phyloP scores from a whole-genome alignment of 805 yeast genomes.

The Starmera dryadoides region DNA sequence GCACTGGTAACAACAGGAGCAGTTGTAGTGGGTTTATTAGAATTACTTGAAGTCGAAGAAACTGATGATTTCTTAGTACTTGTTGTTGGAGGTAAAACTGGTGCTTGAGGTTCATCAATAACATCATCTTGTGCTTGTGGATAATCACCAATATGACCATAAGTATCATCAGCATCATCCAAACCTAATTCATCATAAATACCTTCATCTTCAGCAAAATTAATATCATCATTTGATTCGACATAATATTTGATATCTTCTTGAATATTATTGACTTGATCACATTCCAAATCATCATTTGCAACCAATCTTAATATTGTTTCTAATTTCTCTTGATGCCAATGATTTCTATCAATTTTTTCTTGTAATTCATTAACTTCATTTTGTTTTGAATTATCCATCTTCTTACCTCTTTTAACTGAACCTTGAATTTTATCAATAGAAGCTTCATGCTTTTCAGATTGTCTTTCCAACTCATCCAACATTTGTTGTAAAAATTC shows the following conservation, averaged over 20 bases:
- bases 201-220: constrained; percentile 89
- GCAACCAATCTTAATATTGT: constrained; percentile 69
- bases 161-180: constrained; percentile 47
- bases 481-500: constrained; percentile 63
- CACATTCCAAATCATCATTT: constrained; percentile 74
- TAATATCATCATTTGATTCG: constrained; percentile 88
- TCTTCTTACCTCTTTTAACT: constrained; percentile 50
- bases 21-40: constrained; percentile 23
- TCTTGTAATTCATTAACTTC: constrained; percentile 58
- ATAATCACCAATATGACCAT: constrained; percentile 40
- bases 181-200: constrained; percentile 83
- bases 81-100: background rate
- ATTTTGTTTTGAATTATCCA: constrained; percentile 45
- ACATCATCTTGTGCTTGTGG: constrained; percentile 7
- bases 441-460: constrained; percentile 71
- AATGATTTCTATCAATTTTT: constrained; percentile 62
- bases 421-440: constrained; percentile 46
- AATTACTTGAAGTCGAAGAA: constrained; percentile 5
- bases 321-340: constrained; percentile 76
- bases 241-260: constrained; percentile 92
- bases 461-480: constrained; percentile 77
- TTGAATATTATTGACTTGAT: constrained; percentile 63
- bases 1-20: constrained; percentile 17
- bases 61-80: constrained; percentile 2
- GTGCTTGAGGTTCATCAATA: constrained; percentile 7